Evolutionary conservation across 805 yeast genomes (phyloP), one percentile per base, ranked within the genome.

Genomic region (Yarrowia sp.): DNA sequence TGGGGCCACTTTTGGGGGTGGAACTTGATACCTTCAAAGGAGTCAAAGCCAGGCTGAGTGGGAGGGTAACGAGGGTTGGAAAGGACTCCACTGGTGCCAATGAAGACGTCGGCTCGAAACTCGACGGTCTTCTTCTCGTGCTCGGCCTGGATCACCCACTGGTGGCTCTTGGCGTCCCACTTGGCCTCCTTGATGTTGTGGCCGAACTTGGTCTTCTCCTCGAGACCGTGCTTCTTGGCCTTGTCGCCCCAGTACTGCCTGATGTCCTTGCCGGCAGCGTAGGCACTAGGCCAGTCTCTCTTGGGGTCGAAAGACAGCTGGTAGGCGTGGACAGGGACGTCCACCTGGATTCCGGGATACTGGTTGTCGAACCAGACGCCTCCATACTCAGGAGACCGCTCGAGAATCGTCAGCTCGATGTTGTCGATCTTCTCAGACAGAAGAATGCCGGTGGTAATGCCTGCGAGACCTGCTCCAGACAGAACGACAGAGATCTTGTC

Each of bases 1-100:
- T 65, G 66, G 36, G 75, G 70, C 74, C 76, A 74, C 14, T 64
- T 63, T 13, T 75, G 70, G 14, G 71, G 68, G 62, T 74, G 77
- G 14, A 72, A 38, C 12, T 69, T 60, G 8, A 64, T 44, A 13
- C 77, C 76, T 33, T 68, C 58, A 36, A 72, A 74, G 21, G 63
- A 63, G 3, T 67, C 61, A 6, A 71, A 59, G 1, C 76, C 76
- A 22, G 59, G 59, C 24, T 63, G 64, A 33, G 69, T 66, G 6
- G 51, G 63, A 2, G 75, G 75, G 53, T 68, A 63, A 12, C 66
- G 66, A 63, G 72, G 71, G 13, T 66, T 69, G 46, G 66, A 65
- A 32, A 73, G 65, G 13, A 66, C 56, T 12, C 74, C 74, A 16
- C 58, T 44, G 10, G 69, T 69, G 27, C 59, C 65, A 27, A 71